Conservation (phyloP, 2,329 filamentous ascomycete species). For the Penicillium sp. region DNA sequence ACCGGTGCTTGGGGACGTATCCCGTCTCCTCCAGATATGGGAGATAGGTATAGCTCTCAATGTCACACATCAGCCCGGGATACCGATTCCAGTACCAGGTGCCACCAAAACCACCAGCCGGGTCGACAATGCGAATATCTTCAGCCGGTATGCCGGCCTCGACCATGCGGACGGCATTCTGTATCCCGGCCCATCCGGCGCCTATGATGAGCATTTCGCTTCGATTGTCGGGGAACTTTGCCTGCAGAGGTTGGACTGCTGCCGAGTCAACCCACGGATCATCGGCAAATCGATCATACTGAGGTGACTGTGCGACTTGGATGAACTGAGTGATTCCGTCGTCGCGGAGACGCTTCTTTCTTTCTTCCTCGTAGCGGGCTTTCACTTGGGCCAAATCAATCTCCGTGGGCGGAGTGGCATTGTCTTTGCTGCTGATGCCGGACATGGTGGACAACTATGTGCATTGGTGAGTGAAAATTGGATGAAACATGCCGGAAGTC, state of each 20-base stretch:
- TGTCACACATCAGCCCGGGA: conserved; percentile 51
- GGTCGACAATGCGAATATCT: conserved; percentile 1
- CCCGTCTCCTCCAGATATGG: conserved; percentile 57
- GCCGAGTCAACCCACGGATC: background rate
- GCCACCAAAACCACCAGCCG: conserved; percentile 46
- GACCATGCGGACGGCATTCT: background rate
- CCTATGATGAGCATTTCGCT: conserved; percentile 1
- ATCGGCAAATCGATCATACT: background rate
- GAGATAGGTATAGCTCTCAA: conserved; percentile 56
- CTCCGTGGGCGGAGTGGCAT: background rate
- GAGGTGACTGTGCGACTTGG: background rate
- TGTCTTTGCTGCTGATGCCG: too few relatives aligned
- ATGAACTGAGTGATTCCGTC: background rate
- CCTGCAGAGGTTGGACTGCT: background rate
- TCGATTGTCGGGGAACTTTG: background rate
- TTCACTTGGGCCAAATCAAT: background rate
- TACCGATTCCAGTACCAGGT: conserved; percentile 44
- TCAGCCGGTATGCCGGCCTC: background rate
- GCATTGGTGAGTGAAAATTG: too few relatives aligned
- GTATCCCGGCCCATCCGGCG: background rate
- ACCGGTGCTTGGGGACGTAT: conserved; percentile 53
- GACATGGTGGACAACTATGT: background rate
- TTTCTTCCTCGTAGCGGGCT: background rate
- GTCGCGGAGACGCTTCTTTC: background rate
- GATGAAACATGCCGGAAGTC: too few relatives aligned